Evolutionary conservation across 2,329 filamentous ascomycete genomes (phyloP).

Genomic region (Fusarium buharicum): DNA sequence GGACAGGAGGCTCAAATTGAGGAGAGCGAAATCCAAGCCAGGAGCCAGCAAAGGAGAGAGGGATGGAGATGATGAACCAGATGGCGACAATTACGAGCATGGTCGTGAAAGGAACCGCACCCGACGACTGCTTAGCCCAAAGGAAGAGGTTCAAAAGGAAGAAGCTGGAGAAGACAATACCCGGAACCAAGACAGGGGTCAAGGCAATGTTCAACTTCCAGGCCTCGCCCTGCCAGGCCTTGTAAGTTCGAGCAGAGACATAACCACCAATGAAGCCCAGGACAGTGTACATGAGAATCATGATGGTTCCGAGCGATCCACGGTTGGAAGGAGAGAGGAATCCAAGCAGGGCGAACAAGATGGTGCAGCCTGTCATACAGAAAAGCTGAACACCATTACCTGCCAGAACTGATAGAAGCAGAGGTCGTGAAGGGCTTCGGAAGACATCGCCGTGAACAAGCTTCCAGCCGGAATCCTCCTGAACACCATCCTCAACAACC

Average conservation of each 20-base stretch:
- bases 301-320: conserved; percentile 90
- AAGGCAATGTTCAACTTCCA: conserved; percentile 95
- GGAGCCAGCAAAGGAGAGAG: conserved; percentile 87
- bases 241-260: conserved; percentile 89
- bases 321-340: conserved; percentile 97
- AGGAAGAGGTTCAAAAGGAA: conserved; percentile 97
- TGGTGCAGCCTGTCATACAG: conserved; percentile 96
- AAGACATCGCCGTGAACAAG: conserved; percentile 98
- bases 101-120: conserved; percentile 94
- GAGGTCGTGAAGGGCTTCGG: conserved; percentile 82
- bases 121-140: conserved; percentile 91
- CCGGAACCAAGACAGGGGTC: conserved; percentile 87
- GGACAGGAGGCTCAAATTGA: conserved; percentile 80
- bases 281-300: conserved; percentile 91
- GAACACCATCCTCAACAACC: conserved; percentile 87
- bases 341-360: conserved; percentile 90
- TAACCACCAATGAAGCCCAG: conserved; percentile 95
- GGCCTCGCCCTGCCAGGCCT: conserved; percentile 87
- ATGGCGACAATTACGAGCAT: conserved; percentile 95
- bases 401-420: conserved; percentile 86
- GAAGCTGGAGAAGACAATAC: conserved; percentile 85
- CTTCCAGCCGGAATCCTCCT: conserved; percentile 99
- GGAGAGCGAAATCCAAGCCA: conserved; percentile 89
- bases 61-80: conserved; percentile 97
- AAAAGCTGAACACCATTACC: conserved; percentile 97